Evolutionary conservation across 768 basidiomycete species (phyloP), one percentile per base, ranked within the genome.

Genomic region (Cytidiella melzeri): DNA sequence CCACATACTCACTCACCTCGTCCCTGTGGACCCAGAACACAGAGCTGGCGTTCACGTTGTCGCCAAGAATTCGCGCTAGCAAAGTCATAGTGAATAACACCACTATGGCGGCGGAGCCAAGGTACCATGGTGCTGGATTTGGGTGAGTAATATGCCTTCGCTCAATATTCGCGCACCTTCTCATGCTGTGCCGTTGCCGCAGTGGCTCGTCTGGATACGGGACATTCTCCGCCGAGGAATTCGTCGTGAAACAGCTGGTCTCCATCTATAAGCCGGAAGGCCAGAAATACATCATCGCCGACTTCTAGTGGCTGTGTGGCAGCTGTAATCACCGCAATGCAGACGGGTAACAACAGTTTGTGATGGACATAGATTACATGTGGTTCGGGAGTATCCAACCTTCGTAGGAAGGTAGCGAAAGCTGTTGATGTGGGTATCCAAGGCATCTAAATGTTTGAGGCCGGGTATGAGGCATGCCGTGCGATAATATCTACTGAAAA

Each of bases 21-120:
- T 66, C 75, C 1, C 56, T 84, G 7, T 84, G 81, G 79, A 74
- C 79, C 1, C 60, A 54, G 4, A 72, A 80, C 55, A 50, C 74
- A 37, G 64, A 69, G 47, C 53, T 59, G 19, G 80, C 74, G 2
- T 61, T 76, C 45, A 58, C 67, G 5, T 64, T 81, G 10, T 76
- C 81, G 21, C 64, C 64, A 41, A 66, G 72, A 13, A 68, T 84
- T 28, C 72, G 71, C 20, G 66, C 73, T 41, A 74, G 75, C 76
- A 46, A 45, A 27, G 50, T 51, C 23, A 39, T 51, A 13, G 50
- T 51, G 10, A 51, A 51, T 21, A 27, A 37, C 30, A 49, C 34
- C 6, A 51, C 50, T 5, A 19, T 50, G 23, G 23, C 12, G 20
- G 13, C 25, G 19, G 50, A 51, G 38, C 10, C 34, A 4, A 34